phyloP scores from a whole-genome alignment of 75 land plant species.

The Sequoia sempervirens region DNA sequence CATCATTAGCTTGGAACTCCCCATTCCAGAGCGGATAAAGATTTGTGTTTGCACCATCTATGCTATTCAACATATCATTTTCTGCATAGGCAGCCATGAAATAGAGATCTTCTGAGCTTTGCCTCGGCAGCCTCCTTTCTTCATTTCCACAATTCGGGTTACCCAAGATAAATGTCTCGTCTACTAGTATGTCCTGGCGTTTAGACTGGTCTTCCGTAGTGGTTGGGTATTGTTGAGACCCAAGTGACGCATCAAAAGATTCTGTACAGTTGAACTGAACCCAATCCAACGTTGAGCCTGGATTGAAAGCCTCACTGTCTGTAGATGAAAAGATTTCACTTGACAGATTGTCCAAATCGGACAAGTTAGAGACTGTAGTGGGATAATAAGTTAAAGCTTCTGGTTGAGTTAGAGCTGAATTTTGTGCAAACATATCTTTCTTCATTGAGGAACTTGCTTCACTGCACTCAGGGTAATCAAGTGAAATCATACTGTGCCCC shows the following conservation, averaged over 20 bases:
- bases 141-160: neutral
- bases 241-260: neutral
- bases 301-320: neutral
- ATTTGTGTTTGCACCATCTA: neutral
- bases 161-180: neutral
- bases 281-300: neutral
- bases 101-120: neutral
- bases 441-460: neutral
- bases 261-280: neutral
- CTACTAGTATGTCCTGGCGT: neutral
- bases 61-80: neutral
- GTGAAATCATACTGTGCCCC: neutral
- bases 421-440: neutral
- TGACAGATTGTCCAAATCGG: neutral
- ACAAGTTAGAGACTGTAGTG: neutral
- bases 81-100: neutral
- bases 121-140: neutral
- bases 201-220: neutral
- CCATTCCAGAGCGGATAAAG: neutral
- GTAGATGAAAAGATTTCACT: neutral
- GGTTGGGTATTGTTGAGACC: neutral
- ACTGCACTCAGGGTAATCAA: neutral
- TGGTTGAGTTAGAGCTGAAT: neutral
- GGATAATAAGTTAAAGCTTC: neutral
- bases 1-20: neutral